Percentiles rank a stretch among this genome's conserved stretches.
Evolutionary conservation across 208 protist genomes (phyloP).

Genomic region (Acanthamoeba culbertsoni): DNA sequence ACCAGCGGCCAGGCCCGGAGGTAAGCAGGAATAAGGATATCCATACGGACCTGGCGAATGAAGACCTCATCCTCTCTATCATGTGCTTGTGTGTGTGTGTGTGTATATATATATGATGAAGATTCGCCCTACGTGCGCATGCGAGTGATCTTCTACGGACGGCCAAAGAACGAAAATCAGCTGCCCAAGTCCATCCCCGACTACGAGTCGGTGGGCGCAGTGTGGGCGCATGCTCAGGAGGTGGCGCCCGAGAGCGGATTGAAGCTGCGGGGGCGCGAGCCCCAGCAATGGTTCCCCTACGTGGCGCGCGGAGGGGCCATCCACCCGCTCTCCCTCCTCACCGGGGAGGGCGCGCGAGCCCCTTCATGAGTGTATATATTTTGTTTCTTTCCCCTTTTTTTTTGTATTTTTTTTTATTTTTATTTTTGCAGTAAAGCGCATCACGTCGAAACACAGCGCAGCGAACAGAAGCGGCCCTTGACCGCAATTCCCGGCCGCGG

Average conservation of each 20-base stretch:
- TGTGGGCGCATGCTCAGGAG: conserved; percentile 54
- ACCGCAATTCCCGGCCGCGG: not conserved
- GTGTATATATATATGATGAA: not conserved
- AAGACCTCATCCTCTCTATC: not conserved
- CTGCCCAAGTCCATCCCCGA: conserved; percentile 69
- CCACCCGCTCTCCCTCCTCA: conserved; percentile 59
- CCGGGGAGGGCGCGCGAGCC: conserved; percentile 49
- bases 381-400: not conserved
- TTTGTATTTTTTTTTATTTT: not conserved
- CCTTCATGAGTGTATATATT: too few species aligned
- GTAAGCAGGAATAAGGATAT: too few species aligned
- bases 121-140: conserved; percentile 25
- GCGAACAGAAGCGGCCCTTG: not conserved
- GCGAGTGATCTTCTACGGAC: conserved; percentile 73
- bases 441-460: not conserved
- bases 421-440: not conserved
- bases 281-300: conserved; percentile 69
- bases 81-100: not conserved
- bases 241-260: not conserved
- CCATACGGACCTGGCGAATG: too few species aligned
- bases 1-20: too few species aligned
- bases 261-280: conserved; percentile 63
- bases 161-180: conserved; percentile 62
- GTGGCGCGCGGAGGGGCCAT: conserved; percentile 51
- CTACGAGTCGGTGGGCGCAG: conserved; percentile 67